Base-by-base conservation (phyloP, 768 basidiomycete species). In the Pilatotrama ljubarskyi region DNA sequence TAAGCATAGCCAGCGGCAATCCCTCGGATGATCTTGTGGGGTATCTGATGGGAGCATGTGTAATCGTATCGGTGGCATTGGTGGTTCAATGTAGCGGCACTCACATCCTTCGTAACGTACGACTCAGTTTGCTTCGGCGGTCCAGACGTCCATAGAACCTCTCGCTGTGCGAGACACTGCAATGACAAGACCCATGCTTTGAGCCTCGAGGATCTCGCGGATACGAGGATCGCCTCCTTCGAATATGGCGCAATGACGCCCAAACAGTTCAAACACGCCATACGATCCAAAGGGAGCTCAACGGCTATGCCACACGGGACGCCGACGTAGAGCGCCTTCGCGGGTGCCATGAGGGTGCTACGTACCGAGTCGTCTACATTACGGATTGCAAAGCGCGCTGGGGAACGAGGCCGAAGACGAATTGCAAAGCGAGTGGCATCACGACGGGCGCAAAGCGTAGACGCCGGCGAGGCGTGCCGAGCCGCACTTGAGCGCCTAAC, bases 261-360 rank as follows among this genome's bases (percentile, higher is more conserved):
- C 14, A 89, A 84, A 37, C n/a, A 79, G 83, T 62, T 75, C 83
- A 69, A 98, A 76, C 44, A 85, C 83, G 64, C 95, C 95, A n/a
- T n/a, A n/a, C n/a, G n/a, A 67, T 98, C 94, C 47, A 99, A 79
- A 24, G 98, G 84, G 62, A 95, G 80, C 78, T 98, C 94, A 0
- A 87, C 85, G 1, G 97, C 95, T 68, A 98, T 90, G 63, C 95
- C 97, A 69, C 93, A 95, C 0, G 96, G 96, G 13, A 98, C 72
- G 60, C 96, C 96, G 49, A 98, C 96, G 25, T 90, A 88, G 32
- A 83, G 75, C 52, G 95, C 94, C 95, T 98, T 97, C 10, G 94
- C 93, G 18, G 91, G n/a, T n/a, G n/a, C n/a, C n/a, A n/a, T n/a
- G n/a, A n/a, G n/a, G n/a, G n/a, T n/a, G n/a, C n/a, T n/a, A n/a